These are phyloP conservation scores for Iberis pinnata DNA, from an alignment of 345 rosid genomes.

Conservation along the genomic window DNA sequence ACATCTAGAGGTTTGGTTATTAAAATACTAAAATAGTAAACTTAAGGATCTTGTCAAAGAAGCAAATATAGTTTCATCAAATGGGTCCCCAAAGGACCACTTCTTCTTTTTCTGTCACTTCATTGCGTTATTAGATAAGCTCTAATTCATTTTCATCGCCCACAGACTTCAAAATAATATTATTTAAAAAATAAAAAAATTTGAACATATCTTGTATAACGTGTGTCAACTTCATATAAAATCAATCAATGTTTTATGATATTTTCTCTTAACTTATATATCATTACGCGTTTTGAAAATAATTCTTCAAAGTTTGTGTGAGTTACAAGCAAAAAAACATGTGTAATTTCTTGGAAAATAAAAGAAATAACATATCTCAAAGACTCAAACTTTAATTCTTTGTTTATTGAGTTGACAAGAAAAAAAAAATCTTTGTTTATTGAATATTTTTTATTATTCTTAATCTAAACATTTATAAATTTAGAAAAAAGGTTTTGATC, in stretches of 20 bases:
- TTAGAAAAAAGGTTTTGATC: too few relatives aligned
- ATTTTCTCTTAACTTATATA: neutral
- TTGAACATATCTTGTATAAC: constrained; percentile 4
- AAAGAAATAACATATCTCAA: too few relatives aligned
- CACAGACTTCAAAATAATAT: neutral
- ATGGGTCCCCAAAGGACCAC: constrained; percentile 27
- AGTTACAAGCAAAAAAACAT: neutral
- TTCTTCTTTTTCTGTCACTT: constrained; percentile 22
- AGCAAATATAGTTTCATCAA: constrained; percentile 16
- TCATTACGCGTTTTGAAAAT: neutral
- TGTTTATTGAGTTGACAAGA: too few relatives aligned
- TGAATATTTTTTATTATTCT: too few relatives aligned
- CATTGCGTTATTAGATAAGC: constrained; percentile 25
- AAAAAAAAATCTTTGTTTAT: too few relatives aligned
- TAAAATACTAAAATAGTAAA: neutral
- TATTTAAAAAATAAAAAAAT: neutral
- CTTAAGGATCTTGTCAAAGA: constrained; percentile 22
- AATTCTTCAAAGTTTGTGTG: neutral
- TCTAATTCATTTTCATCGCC: constrained; percentile 27
- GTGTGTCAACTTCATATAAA: constrained; percentile 11
- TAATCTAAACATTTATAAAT: constrained; percentile 8
- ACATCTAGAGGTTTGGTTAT: neutral
- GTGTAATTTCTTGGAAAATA: too few relatives aligned
- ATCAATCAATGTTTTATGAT: neutral
- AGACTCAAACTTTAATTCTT: neutral